phyloP scores from a whole-genome alignment of 2,329 filamentous ascomycete species.

The Nothomitra cinnamomea region DNA sequence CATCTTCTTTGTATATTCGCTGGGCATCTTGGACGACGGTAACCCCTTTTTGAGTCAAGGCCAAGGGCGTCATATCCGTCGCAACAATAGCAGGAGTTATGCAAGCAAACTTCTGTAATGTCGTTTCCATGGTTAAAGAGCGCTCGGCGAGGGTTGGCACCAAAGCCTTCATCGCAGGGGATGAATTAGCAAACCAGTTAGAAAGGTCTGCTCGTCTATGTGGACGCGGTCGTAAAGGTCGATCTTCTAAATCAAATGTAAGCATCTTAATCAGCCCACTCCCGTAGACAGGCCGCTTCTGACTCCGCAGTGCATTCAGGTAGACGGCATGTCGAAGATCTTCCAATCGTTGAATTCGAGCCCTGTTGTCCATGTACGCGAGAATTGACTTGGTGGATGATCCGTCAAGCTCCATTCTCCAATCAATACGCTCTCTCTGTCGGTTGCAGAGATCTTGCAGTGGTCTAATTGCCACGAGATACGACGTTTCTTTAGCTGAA shows the following conservation, averaged over 20 bases:
- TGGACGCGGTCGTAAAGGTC: conserved; percentile 43
- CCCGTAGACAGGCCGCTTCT: conserved; percentile 68
- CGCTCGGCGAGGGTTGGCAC: conserved; percentile 61
- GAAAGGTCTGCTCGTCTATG: conserved; percentile 44
- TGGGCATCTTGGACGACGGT: conserved; percentile 22
- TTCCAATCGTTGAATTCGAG: conserved; percentile 52
- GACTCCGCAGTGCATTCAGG: conserved; percentile 63
- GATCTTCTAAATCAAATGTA: conserved; percentile 42
- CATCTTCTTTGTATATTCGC: conserved; percentile 43
- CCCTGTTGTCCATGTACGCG: conserved; percentile 53
- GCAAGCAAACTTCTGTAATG: conserved; percentile 77
- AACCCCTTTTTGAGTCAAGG: conserved; percentile 44
- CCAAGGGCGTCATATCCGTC: conserved; percentile 51
- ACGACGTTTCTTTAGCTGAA: conserved; percentile 35
- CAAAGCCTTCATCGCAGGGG: conserved; percentile 44
- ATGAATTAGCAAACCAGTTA: conserved; percentile 60
- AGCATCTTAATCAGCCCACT: conserved; percentile 60
- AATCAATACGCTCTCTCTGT: conserved; percentile 42
- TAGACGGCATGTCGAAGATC: conserved; percentile 69
- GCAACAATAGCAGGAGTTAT: conserved; percentile 81
- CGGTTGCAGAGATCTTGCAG: conserved; percentile 55
- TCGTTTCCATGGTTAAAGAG: conserved; percentile 52
- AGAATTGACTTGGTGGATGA: conserved; percentile 53
- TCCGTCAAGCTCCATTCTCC: conserved; percentile 43
- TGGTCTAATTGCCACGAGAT: conserved; percentile 51